Evolutionary conservation across 345 rosid species (phyloP).

Genomic region (Acer yangbiense): DNA sequence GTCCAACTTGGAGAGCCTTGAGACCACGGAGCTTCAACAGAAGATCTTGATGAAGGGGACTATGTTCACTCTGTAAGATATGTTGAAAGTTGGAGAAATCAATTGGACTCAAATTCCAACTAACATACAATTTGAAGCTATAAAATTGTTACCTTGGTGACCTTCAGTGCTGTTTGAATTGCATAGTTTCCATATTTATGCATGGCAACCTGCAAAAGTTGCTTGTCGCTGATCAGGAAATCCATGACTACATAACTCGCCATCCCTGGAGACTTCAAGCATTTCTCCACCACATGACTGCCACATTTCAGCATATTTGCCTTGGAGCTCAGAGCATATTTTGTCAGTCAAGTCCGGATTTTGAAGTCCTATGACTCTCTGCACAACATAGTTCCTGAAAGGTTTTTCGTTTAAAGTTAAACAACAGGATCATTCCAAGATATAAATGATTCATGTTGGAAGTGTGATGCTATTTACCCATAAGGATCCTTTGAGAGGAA

Average conservation of each 20-base stretch:
- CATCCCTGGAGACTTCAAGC: conserved; percentile 12
- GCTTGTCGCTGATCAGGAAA: neutral
- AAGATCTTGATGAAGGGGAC: neutral
- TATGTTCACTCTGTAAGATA: neutral
- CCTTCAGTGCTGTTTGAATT: conserved; percentile 6
- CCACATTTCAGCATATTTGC: conserved; percentile 2
- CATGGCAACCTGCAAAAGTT: conserved; percentile 9
- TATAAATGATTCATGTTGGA: neutral
- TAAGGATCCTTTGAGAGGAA: conserved; percentile 23
- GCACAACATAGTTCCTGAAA: conserved; percentile 20
- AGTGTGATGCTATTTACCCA: neutral
- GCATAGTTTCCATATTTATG: conserved; percentile 21
- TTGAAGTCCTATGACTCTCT: conserved; percentile 3
- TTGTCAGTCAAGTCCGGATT: neutral
- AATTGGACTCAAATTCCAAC: neutral
- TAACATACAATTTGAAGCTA: neutral
- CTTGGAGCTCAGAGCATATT: conserved; percentile 12
- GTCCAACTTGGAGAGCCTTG: neutral
- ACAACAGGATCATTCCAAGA: neutral
- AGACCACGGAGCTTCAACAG: neutral
- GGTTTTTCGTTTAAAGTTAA: neutral
- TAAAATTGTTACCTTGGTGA: conserved; percentile 7
- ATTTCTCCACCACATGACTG: conserved; percentile 20
- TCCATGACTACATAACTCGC: conserved; percentile 7
- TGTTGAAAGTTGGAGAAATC: neutral